A percentile compares a stretch with the other conserved stretches of the same genome.
phyloP scores from a whole-genome alignment of 805 yeast genomes.

The Martiniozyma abietophila region DNA sequence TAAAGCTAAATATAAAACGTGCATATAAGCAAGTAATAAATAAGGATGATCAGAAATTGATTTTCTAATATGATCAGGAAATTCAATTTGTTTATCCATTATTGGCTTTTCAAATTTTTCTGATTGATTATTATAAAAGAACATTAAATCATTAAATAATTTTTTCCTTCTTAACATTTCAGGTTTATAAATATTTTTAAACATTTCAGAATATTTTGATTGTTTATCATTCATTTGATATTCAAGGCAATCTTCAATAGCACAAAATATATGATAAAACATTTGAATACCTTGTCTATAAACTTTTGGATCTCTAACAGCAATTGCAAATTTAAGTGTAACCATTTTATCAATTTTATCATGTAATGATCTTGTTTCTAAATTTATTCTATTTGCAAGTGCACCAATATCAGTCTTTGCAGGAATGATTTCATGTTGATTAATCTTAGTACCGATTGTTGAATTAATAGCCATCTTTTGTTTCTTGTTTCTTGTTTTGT shows the following conservation, averaged over 20 bases:
- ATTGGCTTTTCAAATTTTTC: slow-evolving; percentile 50
- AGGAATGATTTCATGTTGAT: slow-evolving; percentile 54
- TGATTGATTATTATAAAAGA: slow-evolving; percentile 49
- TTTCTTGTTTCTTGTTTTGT: too few species aligned
- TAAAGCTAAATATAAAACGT: slow-evolving; percentile 74
- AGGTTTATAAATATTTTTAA: slow-evolving; percentile 58
- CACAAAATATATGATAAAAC: slow-evolving; percentile 57
- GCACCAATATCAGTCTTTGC: slow-evolving; percentile 77
- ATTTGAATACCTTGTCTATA: slow-evolving; percentile 76
- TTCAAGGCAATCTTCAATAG: slow-evolving; percentile 47
- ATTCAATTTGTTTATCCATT: slow-evolving; percentile 52
- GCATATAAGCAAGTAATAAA: slow-evolving; percentile 69
- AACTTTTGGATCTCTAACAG: slow-evolving; percentile 63
- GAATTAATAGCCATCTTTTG: slow-evolving; percentile 12
- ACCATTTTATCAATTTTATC: slow-evolving; percentile 61
- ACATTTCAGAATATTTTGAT: slow-evolving; percentile 37
- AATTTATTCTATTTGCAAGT: slow-evolving; percentile 71
- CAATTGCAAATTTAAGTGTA: slow-evolving; percentile 62
- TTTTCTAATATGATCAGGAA: slow-evolving; percentile 48
- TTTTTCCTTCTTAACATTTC: slow-evolving; percentile 54
- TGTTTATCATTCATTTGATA: slow-evolving; percentile 33
- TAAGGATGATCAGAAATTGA: slow-evolving; percentile 57
- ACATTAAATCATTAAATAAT: slow-evolving; percentile 53
- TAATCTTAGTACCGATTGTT: slow-evolving; percentile 11
- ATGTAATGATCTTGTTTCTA: slow-evolving; percentile 56